Conservation (phyloP, 2,329 filamentous ascomycete genomes). For the Mariannaea sp. region DNA sequence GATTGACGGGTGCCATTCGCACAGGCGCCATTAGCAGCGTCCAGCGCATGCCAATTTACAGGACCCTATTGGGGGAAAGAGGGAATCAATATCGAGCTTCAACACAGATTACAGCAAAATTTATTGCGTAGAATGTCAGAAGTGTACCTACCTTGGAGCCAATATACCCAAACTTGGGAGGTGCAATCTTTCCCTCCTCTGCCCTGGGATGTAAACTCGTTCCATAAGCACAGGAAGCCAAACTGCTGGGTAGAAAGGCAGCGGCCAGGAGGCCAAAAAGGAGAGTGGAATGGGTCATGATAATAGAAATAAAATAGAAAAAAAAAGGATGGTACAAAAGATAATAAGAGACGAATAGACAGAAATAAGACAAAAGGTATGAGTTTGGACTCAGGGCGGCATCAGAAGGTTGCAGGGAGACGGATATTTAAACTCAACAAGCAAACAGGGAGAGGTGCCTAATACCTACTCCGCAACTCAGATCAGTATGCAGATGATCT, state of each 20-base stretch:
- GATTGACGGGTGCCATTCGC: constrained; percentile 56
- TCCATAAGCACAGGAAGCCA: constrained; percentile 48
- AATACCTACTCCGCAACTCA: not conserved
- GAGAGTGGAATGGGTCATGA: not conserved
- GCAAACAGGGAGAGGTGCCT: no score
- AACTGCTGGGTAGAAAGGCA: constrained; percentile 21
- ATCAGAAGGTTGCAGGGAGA: no score
- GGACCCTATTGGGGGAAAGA: constrained; percentile 46
- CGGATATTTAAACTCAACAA: no score
- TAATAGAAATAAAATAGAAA: not conserved
- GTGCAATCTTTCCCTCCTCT: constrained; percentile 38
- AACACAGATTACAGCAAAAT: no score
- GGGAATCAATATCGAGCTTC: no score
- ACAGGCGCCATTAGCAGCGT: constrained; percentile 51
- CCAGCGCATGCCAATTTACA: constrained; percentile 56
- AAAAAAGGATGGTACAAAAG: not conserved
- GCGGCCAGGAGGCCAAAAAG: constrained; percentile 26
- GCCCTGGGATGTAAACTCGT: constrained; percentile 43
- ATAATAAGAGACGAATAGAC: no score
- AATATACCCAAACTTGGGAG: constrained; percentile 47
- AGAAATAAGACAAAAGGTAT: no score
- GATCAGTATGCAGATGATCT: not conserved
- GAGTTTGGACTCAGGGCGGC: no score
- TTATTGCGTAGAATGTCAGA: no score
- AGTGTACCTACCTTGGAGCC: constrained; percentile 41